Percentiles rank a stretch among this genome's conserved stretches.
Evolutionary conservation across 768 basidiomycete genomes (phyloP).

Genomic region (Scleroderma bovista): DNA sequence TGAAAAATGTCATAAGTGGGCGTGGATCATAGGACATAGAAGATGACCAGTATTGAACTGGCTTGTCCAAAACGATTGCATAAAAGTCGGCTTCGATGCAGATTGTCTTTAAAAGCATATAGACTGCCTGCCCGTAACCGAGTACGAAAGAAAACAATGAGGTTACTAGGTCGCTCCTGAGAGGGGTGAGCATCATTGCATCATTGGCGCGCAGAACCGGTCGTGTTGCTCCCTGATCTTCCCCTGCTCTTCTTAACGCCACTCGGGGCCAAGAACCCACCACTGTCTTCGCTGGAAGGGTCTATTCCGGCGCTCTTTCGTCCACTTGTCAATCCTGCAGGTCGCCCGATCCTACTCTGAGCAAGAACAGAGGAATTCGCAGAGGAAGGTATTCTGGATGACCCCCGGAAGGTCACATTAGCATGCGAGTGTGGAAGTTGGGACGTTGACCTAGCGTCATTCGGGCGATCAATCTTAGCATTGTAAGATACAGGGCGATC

Average conservation of each 20-base stretch:
- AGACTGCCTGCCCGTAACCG: no score
- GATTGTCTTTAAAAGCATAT: no score
- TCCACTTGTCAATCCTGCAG: slow-evolving; percentile 34
- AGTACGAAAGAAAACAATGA: no score
- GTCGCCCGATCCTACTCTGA: slow-evolving; percentile 45
- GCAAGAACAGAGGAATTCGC: slow-evolving; percentile 23
- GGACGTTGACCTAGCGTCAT: slow-evolving; percentile 35
- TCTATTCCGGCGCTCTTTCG: slow-evolving; percentile 38
- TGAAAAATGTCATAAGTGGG: slow-evolving; percentile 19
- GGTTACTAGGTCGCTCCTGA: no score
- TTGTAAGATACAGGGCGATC: slow-evolving; percentile 25
- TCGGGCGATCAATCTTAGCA: slow-evolving; percentile 15
- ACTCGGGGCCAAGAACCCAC: slow-evolving; percentile 12
- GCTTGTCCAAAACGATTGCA: neutral
- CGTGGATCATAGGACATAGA: slow-evolving; percentile 15
- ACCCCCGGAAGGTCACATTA: slow-evolving; percentile 44
- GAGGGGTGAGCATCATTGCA: neutral
- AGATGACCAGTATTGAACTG: slow-evolving; percentile 2
- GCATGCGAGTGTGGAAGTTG: slow-evolving; percentile 36
- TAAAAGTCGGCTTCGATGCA: slow-evolving; percentile 4
- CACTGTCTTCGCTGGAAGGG: slow-evolving; percentile 15
- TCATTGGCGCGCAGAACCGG: slow-evolving; percentile 16
- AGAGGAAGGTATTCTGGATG: slow-evolving; percentile 38
- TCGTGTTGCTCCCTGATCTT: slow-evolving; percentile 25
- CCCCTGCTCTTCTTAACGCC: slow-evolving; percentile 17